Conservation (phyloP, 1,284 basidiomycete genomes). For the Vanrija sp. region DNA sequence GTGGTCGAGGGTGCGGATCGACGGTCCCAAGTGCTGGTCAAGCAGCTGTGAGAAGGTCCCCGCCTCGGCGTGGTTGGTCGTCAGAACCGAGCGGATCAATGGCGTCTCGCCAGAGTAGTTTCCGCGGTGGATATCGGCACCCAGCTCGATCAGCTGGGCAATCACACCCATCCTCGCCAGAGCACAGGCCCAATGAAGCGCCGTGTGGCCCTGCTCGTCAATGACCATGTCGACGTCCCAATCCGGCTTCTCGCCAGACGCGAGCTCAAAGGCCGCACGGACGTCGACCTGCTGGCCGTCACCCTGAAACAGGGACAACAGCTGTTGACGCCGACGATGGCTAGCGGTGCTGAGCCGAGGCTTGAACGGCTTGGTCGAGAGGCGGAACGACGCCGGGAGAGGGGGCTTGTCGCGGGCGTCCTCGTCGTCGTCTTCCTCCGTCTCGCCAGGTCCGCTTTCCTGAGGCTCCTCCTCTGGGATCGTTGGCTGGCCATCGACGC, state of each 20-base stretch:
- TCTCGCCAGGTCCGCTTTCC: conserved; percentile 23
- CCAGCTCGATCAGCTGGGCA: conserved; percentile 63
- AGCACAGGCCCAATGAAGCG: conserved; percentile 88
- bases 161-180: conserved; percentile 68
- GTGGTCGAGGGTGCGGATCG: conserved; percentile 85
- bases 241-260: conserved; percentile 16
- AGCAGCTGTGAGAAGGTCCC: conserved; percentile 70
- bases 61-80: conserved; percentile 79
- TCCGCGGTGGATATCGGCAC: conserved; percentile 81
- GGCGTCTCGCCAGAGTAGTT: conserved; percentile 95
- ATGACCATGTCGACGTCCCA: conserved; percentile 74
- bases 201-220: conserved; percentile 92
- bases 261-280: conserved; percentile 24
- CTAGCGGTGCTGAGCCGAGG: conserved; percentile 56
- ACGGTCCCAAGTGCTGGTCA: conserved; percentile 52
- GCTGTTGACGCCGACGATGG: conserved; percentile 43
- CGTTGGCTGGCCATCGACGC: conserved; percentile 3
- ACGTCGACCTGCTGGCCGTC: conserved; percentile 24
- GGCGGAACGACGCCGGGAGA: conserved; percentile 54
- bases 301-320: conserved; percentile 34
- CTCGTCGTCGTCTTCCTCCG: conserved; percentile 32
- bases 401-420: conserved; percentile 27
- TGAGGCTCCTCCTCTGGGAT: conserved; percentile 9
- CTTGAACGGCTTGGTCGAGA: conserved; percentile 64
- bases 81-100: conserved; percentile 84